Evolutionary conservation across 192 early-diverging fungal species (phyloP), one percentile per base, ranked within the genome.

Genomic region (Podila minutissima): DNA sequence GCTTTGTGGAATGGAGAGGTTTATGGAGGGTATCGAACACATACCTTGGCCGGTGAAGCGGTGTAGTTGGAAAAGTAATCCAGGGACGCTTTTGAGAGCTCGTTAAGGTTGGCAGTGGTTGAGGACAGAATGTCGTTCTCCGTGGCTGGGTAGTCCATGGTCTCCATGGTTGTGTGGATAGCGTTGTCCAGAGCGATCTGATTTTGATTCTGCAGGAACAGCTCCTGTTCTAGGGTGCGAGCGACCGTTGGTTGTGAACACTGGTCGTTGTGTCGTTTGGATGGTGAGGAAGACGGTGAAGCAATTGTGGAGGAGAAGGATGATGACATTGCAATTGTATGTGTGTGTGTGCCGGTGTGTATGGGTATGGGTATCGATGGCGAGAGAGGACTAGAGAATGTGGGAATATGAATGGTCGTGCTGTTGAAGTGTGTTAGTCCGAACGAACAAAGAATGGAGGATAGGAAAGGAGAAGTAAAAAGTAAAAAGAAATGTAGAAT

Each of bases 21-120:
- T 10, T 55, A 20, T 55, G 53, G 24, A 26, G 2, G n/a, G 53
- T 22, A 24, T 55, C 53, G 28, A 24, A 19, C 67, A 62, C 74
- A 62, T 69, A 76, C 74, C 55, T 76, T 76, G 41, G 53, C 64
- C 28, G 74, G 64, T 32, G 74, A 76, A 19, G 68, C 26, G 17
- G 68, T n/a, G 33, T 69, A 51, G 20, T 51, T 62, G 9, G 74
- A 69, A 48, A 71, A 48, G 64, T 66, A 71, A 24, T 76, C 50
- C n/a, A 33, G 26, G 19, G 59, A 67, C 17, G 51, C 63, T 13
- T 26, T 29, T 37, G 37, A 37, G n/a, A 67, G 73, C 22, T 51
- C 59, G 13, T 58, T 35, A 8, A 64, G 61, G 41, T 38, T 50
- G 33, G 17, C 32, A 13, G 32, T 32, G 35, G 53, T 55, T 12